Evolutionary conservation across 2,329 filamentous ascomycete species (phyloP).

Genomic region (Colletotrichum musae): DNA sequence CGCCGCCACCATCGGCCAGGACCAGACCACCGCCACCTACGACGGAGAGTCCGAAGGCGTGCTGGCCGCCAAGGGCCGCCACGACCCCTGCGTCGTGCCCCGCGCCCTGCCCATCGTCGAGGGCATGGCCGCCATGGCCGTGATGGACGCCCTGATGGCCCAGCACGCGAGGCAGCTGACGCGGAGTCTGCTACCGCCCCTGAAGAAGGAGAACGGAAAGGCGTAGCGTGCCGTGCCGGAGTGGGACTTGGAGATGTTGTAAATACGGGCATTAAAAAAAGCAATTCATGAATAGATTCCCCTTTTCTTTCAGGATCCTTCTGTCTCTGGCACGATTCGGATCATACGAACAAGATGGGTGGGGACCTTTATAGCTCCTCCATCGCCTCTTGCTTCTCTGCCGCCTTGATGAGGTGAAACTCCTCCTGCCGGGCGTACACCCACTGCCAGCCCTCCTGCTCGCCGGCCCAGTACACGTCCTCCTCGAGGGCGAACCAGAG

Average conservation of each 20-base stretch:
- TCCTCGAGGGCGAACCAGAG: slow-evolving; percentile 64
- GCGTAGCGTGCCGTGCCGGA: background rate
- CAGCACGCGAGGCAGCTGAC: slow-evolving; percentile 74
- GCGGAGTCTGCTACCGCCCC: slow-evolving; percentile 38
- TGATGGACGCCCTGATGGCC: slow-evolving; percentile 89
- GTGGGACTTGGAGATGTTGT: slow-evolving; percentile 17
- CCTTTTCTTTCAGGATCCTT: slow-evolving; percentile 10
- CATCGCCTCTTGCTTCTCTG: slow-evolving; percentile 8
- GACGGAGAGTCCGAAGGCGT: slow-evolving; percentile 79
- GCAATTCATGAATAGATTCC: slow-evolving; percentile 33
- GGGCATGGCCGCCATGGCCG: slow-evolving; percentile 88
- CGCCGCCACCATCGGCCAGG: slow-evolving; percentile 91
- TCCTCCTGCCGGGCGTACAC: slow-evolving; percentile 63
- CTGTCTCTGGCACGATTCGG: background rate
- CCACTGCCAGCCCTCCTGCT: slow-evolving; percentile 59
- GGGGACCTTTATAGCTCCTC: slow-evolving; percentile 25
- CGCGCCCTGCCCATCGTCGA: slow-evolving; percentile 91
- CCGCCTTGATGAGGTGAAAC: slow-evolving; percentile 55
- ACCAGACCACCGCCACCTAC: slow-evolving; percentile 87
- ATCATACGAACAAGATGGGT: too few relatives aligned
- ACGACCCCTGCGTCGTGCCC: slow-evolving; percentile 94
- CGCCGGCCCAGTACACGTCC: slow-evolving; percentile 63
- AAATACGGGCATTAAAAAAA: slow-evolving; percentile 39
- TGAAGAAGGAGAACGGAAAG: slow-evolving; percentile 36
- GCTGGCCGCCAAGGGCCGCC: slow-evolving; percentile 91